These are phyloP conservation scores for Aurantiochytrium sp. DNA, from an alignment of 108 stramenopile genomes.

Conservation along the genomic window DNA sequence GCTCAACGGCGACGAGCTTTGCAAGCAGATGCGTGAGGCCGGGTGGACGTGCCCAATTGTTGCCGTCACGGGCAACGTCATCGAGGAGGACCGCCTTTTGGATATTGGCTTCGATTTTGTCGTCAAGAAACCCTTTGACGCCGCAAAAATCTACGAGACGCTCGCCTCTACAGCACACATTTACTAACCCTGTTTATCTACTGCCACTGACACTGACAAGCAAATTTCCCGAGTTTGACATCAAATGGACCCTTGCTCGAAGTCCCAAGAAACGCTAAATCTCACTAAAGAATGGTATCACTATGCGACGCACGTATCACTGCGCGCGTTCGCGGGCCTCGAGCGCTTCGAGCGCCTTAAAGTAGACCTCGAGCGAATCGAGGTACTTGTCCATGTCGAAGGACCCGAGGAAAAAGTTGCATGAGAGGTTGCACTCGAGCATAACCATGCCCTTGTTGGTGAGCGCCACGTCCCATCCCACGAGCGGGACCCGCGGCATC, in stretches of 20 bases:
- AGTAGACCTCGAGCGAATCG: constrained; percentile 2
- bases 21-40: neutral
- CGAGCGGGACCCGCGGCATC: constrained; percentile 37
- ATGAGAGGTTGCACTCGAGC: constrained; percentile 56
- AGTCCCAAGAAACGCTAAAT: no score
- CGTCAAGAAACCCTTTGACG: neutral
- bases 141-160: neutral
- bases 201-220: no score
- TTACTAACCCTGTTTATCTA: no score
- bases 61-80: neutral
- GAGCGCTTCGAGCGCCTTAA: neutral
- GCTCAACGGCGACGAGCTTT: neutral
- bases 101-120: neutral
- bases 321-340: no score
- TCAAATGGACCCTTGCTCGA: no score
- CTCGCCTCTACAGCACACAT: no score
- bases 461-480: constrained; percentile 64
- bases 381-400: constrained; percentile 23
- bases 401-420: constrained; percentile 64
- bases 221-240: no score
- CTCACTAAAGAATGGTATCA: no score
- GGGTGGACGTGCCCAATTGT: constrained; percentile 16
- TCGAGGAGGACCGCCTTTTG: neutral
- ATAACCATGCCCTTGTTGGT: constrained; percentile 52
- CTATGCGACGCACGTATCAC: no score